Percentiles rank a stretch among this genome's conserved stretches.
Evolutionary conservation across 2,329 filamentous ascomycete species (phyloP).

Genomic region (Stagonosporopsis cucurbitacearum): DNA sequence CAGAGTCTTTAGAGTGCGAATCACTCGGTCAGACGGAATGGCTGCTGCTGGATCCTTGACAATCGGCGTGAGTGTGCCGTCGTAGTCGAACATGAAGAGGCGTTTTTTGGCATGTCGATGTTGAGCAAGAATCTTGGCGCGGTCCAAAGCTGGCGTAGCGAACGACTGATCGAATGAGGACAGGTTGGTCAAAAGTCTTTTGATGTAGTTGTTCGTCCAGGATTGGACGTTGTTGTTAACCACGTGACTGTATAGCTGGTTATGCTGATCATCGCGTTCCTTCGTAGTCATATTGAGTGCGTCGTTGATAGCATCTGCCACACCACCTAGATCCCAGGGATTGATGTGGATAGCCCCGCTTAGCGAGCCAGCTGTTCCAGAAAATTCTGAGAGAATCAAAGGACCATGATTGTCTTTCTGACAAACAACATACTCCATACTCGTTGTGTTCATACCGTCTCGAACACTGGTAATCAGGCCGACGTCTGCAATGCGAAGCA

Average conservation of each 20-base stretch:
- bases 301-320: conserved; percentile 81
- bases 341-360: conserved; percentile 93
- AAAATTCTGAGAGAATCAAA: conserved; percentile 94
- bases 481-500: conserved; percentile 88
- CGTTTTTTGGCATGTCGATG: conserved; percentile 79
- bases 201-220: conserved; percentile 83
- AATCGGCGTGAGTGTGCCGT: conserved; percentile 93
- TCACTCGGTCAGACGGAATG: conserved; percentile 82
- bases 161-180: conserved; percentile 76
- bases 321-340: conserved; percentile 87
- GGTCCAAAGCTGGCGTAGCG: conserved; percentile 83
- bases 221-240: conserved; percentile 83
- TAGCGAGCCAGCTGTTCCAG: conserved; percentile 86
- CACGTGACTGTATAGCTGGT: conserved; percentile 80
- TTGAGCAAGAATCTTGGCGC: conserved; percentile 70
- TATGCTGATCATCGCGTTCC: conserved; percentile 72
- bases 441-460: conserved; percentile 98
- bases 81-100: conserved; percentile 98
- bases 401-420: conserved; percentile 87
- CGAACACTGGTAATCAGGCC: conserved; percentile 94
- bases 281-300: conserved; percentile 78
- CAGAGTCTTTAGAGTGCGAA: conserved; percentile 78
- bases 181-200: conserved; percentile 79
- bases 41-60: conserved; percentile 90
- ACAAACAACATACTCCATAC: conserved; percentile 91